Evolutionary conservation across 345 rosid genomes (phyloP).

Genomic region (Melaleuca quinquenervia): DNA sequence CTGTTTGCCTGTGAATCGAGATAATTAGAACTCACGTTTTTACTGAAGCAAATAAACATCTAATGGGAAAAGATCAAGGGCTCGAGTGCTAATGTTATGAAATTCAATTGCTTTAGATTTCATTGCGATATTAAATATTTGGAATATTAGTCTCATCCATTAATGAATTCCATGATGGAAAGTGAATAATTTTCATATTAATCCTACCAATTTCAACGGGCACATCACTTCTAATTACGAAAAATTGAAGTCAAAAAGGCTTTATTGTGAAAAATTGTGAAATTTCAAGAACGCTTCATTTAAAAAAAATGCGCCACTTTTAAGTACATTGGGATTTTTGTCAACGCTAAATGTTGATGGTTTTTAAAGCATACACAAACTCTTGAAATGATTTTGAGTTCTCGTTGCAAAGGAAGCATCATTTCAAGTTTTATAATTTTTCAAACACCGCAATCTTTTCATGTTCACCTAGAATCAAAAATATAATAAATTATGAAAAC

Average conservation of each 20-base stretch:
- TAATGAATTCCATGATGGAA: accelerated
- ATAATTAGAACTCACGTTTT: not conserved
- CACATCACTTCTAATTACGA: not conserved
- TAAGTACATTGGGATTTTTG: too few species aligned
- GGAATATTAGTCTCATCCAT: not conserved
- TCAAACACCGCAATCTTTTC: too few species aligned
- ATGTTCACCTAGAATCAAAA: too few species aligned
- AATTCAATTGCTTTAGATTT: not conserved
- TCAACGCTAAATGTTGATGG: too few species aligned
- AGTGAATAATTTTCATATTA: not conserved
- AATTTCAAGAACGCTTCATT: not conserved
- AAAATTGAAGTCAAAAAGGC: not conserved
- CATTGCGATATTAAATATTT: not conserved
- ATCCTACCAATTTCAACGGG: not conserved
- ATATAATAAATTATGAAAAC: too few species aligned
- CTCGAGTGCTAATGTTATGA: not conserved
- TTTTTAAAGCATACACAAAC: too few species aligned
- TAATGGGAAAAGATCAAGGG: not conserved
- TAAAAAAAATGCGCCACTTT: too few species aligned
- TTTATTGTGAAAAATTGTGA: not conserved
- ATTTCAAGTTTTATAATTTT: too few species aligned
- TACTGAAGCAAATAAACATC: not conserved
- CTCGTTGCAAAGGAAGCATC: too few species aligned
- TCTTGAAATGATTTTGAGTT: too few species aligned
- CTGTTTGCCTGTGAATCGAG: not conserved